A percentile compares a stretch with the other conserved stretches of the same genome.
Evolutionary conservation across 345 rosid genomes (phyloP).

Genomic region (Hibiscus trionum): DNA sequence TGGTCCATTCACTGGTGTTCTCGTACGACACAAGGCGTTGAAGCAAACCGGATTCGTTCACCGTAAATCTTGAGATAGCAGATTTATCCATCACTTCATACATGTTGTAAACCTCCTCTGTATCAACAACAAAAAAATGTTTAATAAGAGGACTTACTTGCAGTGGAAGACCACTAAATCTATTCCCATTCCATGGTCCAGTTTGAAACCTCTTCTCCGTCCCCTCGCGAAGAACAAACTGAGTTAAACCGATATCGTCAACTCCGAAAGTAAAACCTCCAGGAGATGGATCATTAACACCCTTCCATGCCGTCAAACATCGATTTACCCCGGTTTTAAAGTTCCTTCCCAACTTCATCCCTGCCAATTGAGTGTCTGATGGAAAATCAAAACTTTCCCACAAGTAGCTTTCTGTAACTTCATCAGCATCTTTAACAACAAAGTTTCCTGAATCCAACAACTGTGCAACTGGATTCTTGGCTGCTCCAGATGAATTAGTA

Average conservation of each 20-base stretch:
- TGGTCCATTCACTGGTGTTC: neutral
- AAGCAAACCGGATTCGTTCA: neutral
- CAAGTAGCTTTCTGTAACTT: neutral
- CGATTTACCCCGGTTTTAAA: neutral
- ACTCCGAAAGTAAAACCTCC: neutral
- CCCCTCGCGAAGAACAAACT: slow-evolving; percentile 23
- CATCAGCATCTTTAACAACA: neutral
- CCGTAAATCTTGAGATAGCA: neutral
- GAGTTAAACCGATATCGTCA: slow-evolving; percentile 5
- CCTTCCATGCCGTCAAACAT: slow-evolving; percentile 15
- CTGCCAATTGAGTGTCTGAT: neutral
- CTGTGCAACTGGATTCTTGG: neutral
- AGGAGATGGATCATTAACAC: slow-evolving; percentile 22
- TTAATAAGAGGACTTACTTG: neutral
- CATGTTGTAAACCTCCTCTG: neutral
- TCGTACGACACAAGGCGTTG: neutral
- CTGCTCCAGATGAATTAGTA: neutral
- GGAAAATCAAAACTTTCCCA: slow-evolving; percentile 55
- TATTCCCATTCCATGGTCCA: neutral
- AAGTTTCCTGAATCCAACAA: neutral
- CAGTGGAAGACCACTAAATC: slow-evolving; percentile 15
- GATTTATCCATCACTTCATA: neutral
- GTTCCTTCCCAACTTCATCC: neutral
- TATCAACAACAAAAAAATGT: neutral
- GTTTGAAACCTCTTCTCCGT: neutral